Evolutionary conservation across 2,329 filamentous ascomycete species (phyloP), one percentile per base, ranked within the genome.

Genomic region (Thelonectria blattea): DNA sequence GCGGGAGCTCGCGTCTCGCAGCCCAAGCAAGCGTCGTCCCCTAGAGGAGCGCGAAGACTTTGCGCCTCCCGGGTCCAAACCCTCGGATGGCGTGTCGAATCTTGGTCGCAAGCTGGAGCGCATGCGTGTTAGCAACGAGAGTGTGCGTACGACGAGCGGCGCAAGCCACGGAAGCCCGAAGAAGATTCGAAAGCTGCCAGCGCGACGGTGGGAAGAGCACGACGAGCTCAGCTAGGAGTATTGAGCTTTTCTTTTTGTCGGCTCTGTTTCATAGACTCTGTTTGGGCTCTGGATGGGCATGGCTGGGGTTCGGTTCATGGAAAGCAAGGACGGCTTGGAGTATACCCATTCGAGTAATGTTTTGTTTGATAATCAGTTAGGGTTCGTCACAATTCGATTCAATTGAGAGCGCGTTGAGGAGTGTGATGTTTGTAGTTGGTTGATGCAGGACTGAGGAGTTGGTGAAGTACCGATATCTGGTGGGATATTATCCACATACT

Each of bases 1-100:
- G 71, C 83, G 90, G 37, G 89, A 93, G 74, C 71, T 92, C 6
- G 79, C 80, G 0, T 81, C 80, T 14, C 83, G 86, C 55, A 92
- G 87, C 56, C 89, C 89, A 0, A 85, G 80, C 3, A 89, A 86
- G 75, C 78, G 85, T 37, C 75, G 78, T 54, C 85, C 85, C 0
- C 78, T 87, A 1, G 78, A 78, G 52, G 85, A 87, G 71, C 76
- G 85, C 5, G 82, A 83, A 20, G 83, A 85, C 63, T 76, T 79
- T 58, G 62, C 56, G 5, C 61, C 58, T 5, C 58, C 70, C 1
- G 48, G 60, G 3, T 32, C 58, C 0, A 70, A 67, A 46, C 14
- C 46, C n/a, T 32, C 66, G 10, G 69, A 70, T 11, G 71, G 73
- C 27, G 68, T 80, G 52, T 56, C 70, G 7, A 77, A 77, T 48